Evolutionary conservation across 192 early-diverging fungal genomes (phyloP).

Genomic region (Entomortierella beljakovae): DNA sequence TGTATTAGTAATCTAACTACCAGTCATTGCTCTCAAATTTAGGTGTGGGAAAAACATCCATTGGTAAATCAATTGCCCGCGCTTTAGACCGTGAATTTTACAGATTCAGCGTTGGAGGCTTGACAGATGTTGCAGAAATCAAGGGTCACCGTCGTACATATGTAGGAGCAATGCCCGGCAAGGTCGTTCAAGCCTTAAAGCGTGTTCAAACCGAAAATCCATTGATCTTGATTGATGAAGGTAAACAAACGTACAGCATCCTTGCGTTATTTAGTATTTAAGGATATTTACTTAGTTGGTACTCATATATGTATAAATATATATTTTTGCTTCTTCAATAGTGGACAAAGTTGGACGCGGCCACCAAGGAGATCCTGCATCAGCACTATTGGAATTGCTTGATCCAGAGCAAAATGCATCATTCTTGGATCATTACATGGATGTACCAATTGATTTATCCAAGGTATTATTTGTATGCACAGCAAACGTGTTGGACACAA

Average conservation of each 20-base stretch:
- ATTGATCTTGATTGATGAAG: constrained; percentile 96
- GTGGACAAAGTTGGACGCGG: constrained; percentile 98
- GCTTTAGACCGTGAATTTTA: constrained; percentile 95
- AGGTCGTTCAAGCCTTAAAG: constrained; percentile 98
- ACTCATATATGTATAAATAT: no score
- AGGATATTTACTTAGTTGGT: background rate
- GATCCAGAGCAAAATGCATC: constrained; percentile 98
- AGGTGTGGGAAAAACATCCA: constrained; percentile 97
- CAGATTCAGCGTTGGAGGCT: constrained; percentile 96
- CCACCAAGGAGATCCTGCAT: constrained; percentile 98
- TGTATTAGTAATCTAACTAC: background rate
- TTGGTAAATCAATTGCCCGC: constrained; percentile 97
- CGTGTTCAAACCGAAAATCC: constrained; percentile 99
- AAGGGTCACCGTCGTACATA: constrained; percentile 99
- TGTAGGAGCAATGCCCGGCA: constrained; percentile 99
- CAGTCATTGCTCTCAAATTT: constrained; percentile 1
- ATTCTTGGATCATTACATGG: constrained; percentile 99
- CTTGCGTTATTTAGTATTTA: background rate
- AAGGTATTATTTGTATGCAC: constrained; percentile 99
- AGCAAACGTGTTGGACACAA: constrained; percentile 97
- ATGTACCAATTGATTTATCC: constrained; percentile 97
- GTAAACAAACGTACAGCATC: constrained; percentile 14
- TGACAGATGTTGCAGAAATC: constrained; percentile 99
- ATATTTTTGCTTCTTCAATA: constrained; percentile 5
- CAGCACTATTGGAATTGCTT: constrained; percentile 94